A percentile compares a stretch with the other conserved stretches of the same genome.
Evolutionary conservation across 306 rosid species (phyloP).

Genomic region (Corylus avellana): DNA sequence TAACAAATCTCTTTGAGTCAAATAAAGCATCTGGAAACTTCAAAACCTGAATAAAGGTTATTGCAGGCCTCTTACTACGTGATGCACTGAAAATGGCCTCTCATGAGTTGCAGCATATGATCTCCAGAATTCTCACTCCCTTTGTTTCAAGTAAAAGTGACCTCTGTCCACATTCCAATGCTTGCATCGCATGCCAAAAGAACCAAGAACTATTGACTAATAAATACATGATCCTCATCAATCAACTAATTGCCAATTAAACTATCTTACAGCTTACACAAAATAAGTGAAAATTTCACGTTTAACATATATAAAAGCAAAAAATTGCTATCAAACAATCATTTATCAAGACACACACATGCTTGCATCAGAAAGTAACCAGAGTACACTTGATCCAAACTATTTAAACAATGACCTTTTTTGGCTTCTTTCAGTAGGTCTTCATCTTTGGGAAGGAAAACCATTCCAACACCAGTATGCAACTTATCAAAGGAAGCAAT

Average conservation of each 20-base stretch:
- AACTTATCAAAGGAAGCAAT: slow-evolving; percentile 81
- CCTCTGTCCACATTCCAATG: not conserved
- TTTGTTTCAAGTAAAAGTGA: slow-evolving; percentile 8
- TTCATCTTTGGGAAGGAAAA: slow-evolving; percentile 81
- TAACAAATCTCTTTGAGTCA: not conserved
- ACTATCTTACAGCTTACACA: not conserved
- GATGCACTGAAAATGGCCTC: not conserved
- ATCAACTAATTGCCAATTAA: not conserved
- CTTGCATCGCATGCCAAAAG: slow-evolving; percentile 12
- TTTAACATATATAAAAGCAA: not conserved
- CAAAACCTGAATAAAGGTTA: not conserved
- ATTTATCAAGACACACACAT: slow-evolving; percentile 25
- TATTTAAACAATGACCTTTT: slow-evolving; percentile 62
- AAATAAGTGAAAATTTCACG: not conserved
- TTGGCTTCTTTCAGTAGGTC: slow-evolving; percentile 65
- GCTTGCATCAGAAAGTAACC: slow-evolving; percentile 21
- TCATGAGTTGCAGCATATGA: not conserved
- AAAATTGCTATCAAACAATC: slow-evolving; percentile 11
- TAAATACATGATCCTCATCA: not conserved
- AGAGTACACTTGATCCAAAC: slow-evolving; percentile 18
- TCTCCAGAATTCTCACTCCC: not conserved
- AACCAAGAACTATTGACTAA: slow-evolving; percentile 14
- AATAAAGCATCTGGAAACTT: not conserved
- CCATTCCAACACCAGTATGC: slow-evolving; percentile 98
- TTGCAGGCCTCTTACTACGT: not conserved